These are phyloP conservation scores for Trypanosoma avium DNA, from an alignment of 208 protist genomes.

Conservation along the genomic window DNA sequence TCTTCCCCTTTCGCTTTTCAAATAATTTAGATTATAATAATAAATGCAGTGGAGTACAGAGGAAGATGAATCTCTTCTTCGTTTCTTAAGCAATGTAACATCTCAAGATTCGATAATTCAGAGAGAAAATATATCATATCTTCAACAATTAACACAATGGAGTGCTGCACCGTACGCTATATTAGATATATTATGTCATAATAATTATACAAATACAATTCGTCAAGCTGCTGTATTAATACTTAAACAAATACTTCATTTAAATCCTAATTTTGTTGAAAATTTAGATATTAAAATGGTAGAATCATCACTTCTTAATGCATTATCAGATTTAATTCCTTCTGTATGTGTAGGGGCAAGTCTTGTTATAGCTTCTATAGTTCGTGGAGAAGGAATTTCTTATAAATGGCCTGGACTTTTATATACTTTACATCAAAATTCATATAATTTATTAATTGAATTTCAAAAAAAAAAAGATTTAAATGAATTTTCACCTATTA, in stretches of 20 bases:
- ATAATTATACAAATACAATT: neutral
- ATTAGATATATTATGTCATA: slow-evolving; percentile 25
- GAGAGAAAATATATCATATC: slow-evolving; percentile 28
- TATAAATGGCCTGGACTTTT: slow-evolving; percentile 1
- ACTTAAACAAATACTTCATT: slow-evolving; percentile 20
- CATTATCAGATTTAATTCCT: slow-evolving; percentile 14
- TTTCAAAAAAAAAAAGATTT: neutral
- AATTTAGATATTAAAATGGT: neutral
- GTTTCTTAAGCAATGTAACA: slow-evolving; percentile 36
- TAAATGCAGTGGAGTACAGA: slow-evolving; percentile 28
- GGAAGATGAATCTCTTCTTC: slow-evolving; percentile 31
- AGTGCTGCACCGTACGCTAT: slow-evolving; percentile 22
- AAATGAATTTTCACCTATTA: neutral
- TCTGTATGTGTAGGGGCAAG: slow-evolving; percentile 8
- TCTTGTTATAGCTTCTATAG: slow-evolving; percentile 18
- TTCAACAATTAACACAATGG: slow-evolving; percentile 28
- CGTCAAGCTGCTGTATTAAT: slow-evolving; percentile 17
- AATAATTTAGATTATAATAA: neutral
- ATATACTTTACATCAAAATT: neutral
- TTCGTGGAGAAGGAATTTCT: neutral
- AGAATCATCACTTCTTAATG: slow-evolving; percentile 1
- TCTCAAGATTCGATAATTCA: slow-evolving; percentile 34
- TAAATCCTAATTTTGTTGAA: slow-evolving; percentile 5
- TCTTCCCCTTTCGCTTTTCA: slow-evolving; percentile 20
- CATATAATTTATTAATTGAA: neutral